Base-by-base conservation (phyloP, 371 early-diverging fungal genomes). In the Mortierella sp. region DNA sequence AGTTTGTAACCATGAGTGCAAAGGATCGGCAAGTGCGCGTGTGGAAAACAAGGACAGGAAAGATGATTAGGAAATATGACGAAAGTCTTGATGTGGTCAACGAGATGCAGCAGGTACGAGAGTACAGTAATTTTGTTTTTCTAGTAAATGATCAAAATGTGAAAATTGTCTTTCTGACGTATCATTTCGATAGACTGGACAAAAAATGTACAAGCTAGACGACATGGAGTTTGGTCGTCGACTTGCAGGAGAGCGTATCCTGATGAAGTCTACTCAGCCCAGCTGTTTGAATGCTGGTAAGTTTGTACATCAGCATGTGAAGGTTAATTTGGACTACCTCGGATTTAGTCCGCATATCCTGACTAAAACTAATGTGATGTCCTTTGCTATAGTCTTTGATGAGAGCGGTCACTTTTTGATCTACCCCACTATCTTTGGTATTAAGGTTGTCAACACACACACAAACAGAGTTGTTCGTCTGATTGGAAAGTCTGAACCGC, bases 181-280 rank as follows among this genome's bases (percentile, higher is more conserved):
- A 25, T 26, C 15, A 4, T 28, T 7, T 52, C 15, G 14, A n/a
- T 84, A 86, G 86, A 94, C 92, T 5, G 94, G 94, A 5, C 93
- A 93, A 19, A 86, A 91, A 7, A 75, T 87, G 45, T 87, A 90
- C 71, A 90, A 89, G 70, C 79, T 98, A 52, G 99, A 99, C 81
- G 96, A 94, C 70, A 98, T 98, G 97, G 98, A 98, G 82, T 98
- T 97, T 88, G 97, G 98, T 26, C 87, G 97, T 64, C 87, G 99
- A 57, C 70, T 97, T 53, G 97, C 97, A 4, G 86, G 94, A 7
- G 98, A 98, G 65, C 88, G 90, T 51, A 97, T 97, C 76, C 75
- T 98, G 51, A 91, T 92, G 64, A 92, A 93, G 66, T 83, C 91
- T 0, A 81, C 89, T 5, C 94, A 94, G 70, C 82, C 88, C 9